Percentiles rank a stretch among this genome's conserved stretches.
Conservation (phyloP, 2,329 filamentous ascomycete genomes). For the Xylaria multiplex region DNA sequence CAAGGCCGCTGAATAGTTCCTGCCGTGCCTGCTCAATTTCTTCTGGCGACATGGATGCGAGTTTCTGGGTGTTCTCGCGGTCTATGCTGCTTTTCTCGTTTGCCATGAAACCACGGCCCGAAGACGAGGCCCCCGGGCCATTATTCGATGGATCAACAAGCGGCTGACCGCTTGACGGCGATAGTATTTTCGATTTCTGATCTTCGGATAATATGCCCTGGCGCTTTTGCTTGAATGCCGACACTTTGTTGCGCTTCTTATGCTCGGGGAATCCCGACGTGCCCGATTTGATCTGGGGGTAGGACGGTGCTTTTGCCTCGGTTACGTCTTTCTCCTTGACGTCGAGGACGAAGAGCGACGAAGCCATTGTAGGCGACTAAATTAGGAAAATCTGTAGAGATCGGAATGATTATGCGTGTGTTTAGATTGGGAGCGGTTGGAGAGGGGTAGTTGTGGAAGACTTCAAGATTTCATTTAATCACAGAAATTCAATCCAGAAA, state of each 20-base stretch:
- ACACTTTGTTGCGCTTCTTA: constrained; percentile 77
- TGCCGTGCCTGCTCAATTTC: constrained; percentile 84
- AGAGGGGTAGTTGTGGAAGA: not conserved
- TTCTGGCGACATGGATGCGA: constrained; percentile 80
- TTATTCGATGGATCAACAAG: constrained; percentile 38
- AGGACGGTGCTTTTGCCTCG: constrained; percentile 69
- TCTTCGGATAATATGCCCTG: constrained; percentile 48
- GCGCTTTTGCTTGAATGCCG: constrained; percentile 81
- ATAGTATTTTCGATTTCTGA: constrained; percentile 38
- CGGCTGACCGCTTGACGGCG: constrained; percentile 39
- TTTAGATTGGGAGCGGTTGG: not conserved
- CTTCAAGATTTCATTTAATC: not conserved
- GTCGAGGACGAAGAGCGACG: constrained; percentile 69
- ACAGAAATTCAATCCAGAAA: constrained; percentile 6
- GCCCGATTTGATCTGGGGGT: constrained; percentile 66
- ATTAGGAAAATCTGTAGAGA: not conserved
- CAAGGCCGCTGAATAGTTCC: constrained; percentile 82
- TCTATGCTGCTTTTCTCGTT: constrained; percentile 80
- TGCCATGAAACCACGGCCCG: constrained; percentile 51
- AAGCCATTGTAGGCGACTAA: constrained; percentile 30
- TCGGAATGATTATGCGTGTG: not conserved
- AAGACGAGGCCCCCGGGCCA: constrained; percentile 34
- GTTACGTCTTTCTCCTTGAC: constrained; percentile 78
- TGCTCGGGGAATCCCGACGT: constrained; percentile 86
- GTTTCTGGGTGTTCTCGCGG: constrained; percentile 77